phyloP scores from a whole-genome alignment of 2,329 filamentous ascomycete genomes.

The Cercospora zeae-maydis region DNA sequence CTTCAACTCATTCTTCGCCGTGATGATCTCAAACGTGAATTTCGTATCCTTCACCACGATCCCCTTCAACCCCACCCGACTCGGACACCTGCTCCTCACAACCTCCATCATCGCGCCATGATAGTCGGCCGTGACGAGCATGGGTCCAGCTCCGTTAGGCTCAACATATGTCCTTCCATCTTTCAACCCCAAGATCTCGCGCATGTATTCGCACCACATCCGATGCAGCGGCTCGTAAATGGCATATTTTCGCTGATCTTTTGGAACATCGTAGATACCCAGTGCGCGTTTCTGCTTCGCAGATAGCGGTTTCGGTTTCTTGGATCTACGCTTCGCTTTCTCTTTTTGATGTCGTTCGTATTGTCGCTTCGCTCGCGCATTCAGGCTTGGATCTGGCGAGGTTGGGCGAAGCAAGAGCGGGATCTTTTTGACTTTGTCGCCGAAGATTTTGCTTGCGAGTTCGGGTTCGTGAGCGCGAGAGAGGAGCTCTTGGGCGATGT shows the following conservation, averaged over 20 bases:
- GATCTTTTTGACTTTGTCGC: constrained; percentile 77
- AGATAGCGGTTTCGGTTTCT: constrained; percentile 67
- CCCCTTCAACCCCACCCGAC: constrained; percentile 76
- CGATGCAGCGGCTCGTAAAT: constrained; percentile 73
- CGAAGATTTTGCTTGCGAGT: constrained; percentile 67
- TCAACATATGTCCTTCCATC: constrained; percentile 49
- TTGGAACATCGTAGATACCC: constrained; percentile 70
- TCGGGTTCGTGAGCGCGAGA: constrained; percentile 73
- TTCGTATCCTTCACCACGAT: constrained; percentile 87
- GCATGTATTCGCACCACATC: constrained; percentile 82
- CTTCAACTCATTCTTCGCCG: constrained; percentile 66
- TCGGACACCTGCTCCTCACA: constrained; percentile 73
- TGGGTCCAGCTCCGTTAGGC: constrained; percentile 60
- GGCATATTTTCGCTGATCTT: constrained; percentile 64
- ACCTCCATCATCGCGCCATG: constrained; percentile 84
- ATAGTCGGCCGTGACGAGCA: constrained; percentile 81
- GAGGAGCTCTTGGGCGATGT: constrained; percentile 59
- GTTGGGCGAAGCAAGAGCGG: constrained; percentile 74
- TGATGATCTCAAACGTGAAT: constrained; percentile 82
- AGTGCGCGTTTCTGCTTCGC: constrained; percentile 71
- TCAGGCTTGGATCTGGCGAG: constrained; percentile 57
- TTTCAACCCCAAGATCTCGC: constrained; percentile 66
- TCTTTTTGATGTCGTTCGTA: constrained; percentile 36
- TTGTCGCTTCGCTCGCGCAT: constrained; percentile 51
- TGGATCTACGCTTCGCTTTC: constrained; percentile 34